These are phyloP conservation scores for Penicillium nucicola DNA, from an alignment of 495 filamentous ascomycete species.

Conservation along the genomic window DNA sequence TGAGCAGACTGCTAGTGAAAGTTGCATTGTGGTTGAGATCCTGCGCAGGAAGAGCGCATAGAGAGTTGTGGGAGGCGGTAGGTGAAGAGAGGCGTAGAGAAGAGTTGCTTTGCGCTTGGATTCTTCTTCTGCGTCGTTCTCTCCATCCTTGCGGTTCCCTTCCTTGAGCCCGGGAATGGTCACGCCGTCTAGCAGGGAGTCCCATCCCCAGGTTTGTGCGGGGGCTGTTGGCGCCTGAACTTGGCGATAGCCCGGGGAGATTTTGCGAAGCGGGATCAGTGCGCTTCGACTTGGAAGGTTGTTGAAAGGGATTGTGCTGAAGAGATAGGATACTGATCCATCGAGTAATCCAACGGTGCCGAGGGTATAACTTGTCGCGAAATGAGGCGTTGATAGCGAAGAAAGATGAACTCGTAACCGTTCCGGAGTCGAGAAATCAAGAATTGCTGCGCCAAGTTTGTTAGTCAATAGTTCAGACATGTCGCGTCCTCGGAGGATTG, in stretches of 20 bases:
- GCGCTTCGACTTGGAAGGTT: slow-evolving; percentile 53
- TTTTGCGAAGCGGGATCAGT: slow-evolving; percentile 58
- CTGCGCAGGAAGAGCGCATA: slow-evolving; percentile 86
- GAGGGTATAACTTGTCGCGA: slow-evolving; percentile 86
- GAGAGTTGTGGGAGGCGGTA: slow-evolving; percentile 73
- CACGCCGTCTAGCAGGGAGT: slow-evolving; percentile 29
- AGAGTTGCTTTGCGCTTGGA: slow-evolving; percentile 56
- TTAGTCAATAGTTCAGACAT: not conserved
- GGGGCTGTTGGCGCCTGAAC: slow-evolving; percentile 44
- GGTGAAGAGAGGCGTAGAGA: slow-evolving; percentile 83
- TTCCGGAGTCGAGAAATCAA: slow-evolving; percentile 83
- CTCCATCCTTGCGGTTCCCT: slow-evolving; percentile 2
- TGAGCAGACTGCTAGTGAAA: slow-evolving; percentile 80
- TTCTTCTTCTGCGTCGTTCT: slow-evolving; percentile 11
- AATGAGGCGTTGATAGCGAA: slow-evolving; percentile 85
- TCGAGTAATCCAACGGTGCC: slow-evolving; percentile 82
- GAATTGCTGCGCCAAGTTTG: slow-evolving; percentile 53
- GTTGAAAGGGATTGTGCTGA: slow-evolving; percentile 72
- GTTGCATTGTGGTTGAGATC: slow-evolving; percentile 71
- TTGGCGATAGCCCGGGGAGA: slow-evolving; percentile 70
- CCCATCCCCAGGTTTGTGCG: slow-evolving; percentile 30
- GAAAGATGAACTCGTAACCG: slow-evolving; percentile 73
- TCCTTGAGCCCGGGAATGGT: slow-evolving; percentile 18
- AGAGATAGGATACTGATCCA: slow-evolving; percentile 87
- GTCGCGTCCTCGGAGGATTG: slow-evolving; percentile 5